Evolutionary conservation across 1,284 basidiomycete species (phyloP), one percentile per base, ranked within the genome.

Genomic region (Macrocybe sp.): DNA sequence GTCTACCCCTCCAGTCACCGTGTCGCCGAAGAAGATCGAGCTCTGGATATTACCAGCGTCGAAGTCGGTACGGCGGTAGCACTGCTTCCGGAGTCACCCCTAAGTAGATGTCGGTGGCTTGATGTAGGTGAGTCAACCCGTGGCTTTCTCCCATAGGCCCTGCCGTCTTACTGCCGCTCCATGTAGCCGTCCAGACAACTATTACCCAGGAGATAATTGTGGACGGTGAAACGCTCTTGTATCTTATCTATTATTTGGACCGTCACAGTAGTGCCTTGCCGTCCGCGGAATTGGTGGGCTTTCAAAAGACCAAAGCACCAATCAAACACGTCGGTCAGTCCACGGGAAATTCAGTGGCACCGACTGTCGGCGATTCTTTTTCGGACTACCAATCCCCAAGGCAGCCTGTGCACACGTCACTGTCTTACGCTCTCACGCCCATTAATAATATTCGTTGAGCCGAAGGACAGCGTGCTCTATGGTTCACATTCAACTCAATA

Each of bases 141-240:
- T 40, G 31, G 41, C 14, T 38, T 37, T 28, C 16, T 41, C 44
- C 28, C 47, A 44, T 46, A 47, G 49, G 30, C 44, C 16, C 37
- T 47, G 11, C 4, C 3, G 22, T 47, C 38, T 40, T 41, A 56
- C 64, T 60, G 61, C 51, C 56, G 57, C 50, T 48, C 62, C 37
- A 51, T 59, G 54, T 61, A 81, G 81, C 67, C 55, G 61, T 72
- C 49, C 68, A 73, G 50, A 76, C 73, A 12, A 70, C 65, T 37
- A 73, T 89, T 59, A 79, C 78, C 32, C 85, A 89, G 66, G 79
- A 86, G 66, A 69, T 89, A 52, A 66, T 79, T 48, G 73, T 80
- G 50, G 83, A 87, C 65, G 75, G 74, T 53, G 72, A 77, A 53
- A 73, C 78, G 11, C 65, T 85, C 41, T 74, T 84, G 40, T 76